A percentile compares a stretch with the other conserved stretches of the same genome.
These are phyloP conservation scores for Ambrosia hybrid DNA, from an alignment of 140 eudicot species.

Conservation along the genomic window DNA sequence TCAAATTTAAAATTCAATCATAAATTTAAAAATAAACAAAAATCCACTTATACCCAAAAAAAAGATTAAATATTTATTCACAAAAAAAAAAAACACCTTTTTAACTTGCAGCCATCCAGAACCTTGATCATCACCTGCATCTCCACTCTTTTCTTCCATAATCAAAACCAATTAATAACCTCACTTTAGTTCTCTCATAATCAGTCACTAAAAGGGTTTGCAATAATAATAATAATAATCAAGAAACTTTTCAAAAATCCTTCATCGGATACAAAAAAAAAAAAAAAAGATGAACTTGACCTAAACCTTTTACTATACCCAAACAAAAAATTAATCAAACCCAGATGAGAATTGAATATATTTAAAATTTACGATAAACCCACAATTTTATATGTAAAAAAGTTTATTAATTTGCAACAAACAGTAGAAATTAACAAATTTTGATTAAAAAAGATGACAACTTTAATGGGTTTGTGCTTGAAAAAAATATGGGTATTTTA, in stretches of 20 bases:
- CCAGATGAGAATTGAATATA: slow-evolving; percentile 32
- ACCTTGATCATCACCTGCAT: slow-evolving; percentile 74
- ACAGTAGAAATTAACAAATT: background rate
- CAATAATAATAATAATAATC: background rate
- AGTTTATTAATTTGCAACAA: background rate
- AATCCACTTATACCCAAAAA: background rate
- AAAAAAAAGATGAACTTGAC: slow-evolving; percentile 20
- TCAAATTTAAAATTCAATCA: slow-evolving; percentile 5
- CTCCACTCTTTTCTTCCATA: slow-evolving; percentile 62
- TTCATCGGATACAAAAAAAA: background rate
- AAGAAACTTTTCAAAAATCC: slow-evolving; percentile 12
- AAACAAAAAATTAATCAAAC: slow-evolving; percentile 6
- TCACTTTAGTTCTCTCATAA: slow-evolving; percentile 28
- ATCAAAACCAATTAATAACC: slow-evolving; percentile 23
- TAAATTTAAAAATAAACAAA: slow-evolving; percentile 6
- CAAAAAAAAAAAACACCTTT: slow-evolving; percentile 53
- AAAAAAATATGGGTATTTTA: background rate
- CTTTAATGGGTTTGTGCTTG: slow-evolving; percentile 20
- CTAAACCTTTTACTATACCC: slow-evolving; percentile 13
- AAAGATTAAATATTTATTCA: slow-evolving; percentile 3
- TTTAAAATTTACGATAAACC: slow-evolving; percentile 18
- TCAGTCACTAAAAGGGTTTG: slow-evolving; percentile 13
- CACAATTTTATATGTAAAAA: slow-evolving; percentile 22
- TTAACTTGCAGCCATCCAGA: slow-evolving; percentile 98
- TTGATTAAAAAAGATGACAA: background rate